Evolutionary conservation across 345 rosid genomes (phyloP), one percentile per base, ranked within the genome.

Genomic region (Eucalyptus curtisii): DNA sequence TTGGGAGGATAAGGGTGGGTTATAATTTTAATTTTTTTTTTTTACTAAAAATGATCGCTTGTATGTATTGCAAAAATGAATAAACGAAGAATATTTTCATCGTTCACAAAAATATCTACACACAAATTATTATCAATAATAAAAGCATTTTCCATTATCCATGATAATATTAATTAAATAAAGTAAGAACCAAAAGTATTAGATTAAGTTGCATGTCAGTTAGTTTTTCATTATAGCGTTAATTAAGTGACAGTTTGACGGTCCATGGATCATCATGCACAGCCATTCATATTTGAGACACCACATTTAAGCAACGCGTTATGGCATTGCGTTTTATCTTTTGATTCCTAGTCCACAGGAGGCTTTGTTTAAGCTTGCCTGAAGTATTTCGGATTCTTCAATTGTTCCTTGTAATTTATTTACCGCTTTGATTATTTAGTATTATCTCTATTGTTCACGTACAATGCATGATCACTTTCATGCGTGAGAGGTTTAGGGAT

Each of bases 41-140:
- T 55, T 57, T 57, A 25, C n/a, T 57, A 11, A 57, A 57, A 57
- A 4, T 2, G 13, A 25, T 57, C 0, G 14, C 1, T 4, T 0
- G n/a, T 57, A 57, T 57, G 1, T 57, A 57, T 57, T 57, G 1
- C 2, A 2, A 57, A 57, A 25, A 57, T 57, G 3, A 57, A 57
- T 25, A 57, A 57, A 57, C 0, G 14, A 57, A 25, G 10, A 57
- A 10, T 24, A 22, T 55, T 24, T 55, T 55, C 0, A 24, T 24
- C 4, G 0, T 24, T 24, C 61, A 55, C 1, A 5, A 25, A 57
- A 25, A 57, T 57, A 25, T 25, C 7, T 25, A 57, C 3, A 27
- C 13, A 1, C 0, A 1, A 5, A 57, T 57, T 57, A 11, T 57
- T 57, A 8, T 57, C 0, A 1, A 57, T 57, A 57, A 57, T 57